These are phyloP conservation scores for Teunomyces stri DNA, from an alignment of 805 yeast species.

Conservation along the genomic window DNA sequence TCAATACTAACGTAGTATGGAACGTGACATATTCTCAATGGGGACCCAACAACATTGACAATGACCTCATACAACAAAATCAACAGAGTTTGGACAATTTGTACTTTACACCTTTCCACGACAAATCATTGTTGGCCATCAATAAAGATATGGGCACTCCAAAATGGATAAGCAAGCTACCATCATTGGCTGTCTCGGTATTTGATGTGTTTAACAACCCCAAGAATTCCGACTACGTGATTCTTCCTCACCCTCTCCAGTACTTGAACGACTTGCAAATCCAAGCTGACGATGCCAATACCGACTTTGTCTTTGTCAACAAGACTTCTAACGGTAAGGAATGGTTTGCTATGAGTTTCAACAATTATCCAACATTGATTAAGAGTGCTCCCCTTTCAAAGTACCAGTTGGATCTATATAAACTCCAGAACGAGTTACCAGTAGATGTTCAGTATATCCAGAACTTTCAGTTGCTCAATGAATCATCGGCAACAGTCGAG, in stretches of 20 bases:
- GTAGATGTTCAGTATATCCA: conserved; percentile 16
- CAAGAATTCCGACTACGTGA: conserved; percentile 36
- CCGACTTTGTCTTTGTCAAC: conserved; percentile 57
- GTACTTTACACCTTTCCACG: conserved; percentile 82
- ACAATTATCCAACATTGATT: conserved; percentile 76
- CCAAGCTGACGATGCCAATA: conserved; percentile 17
- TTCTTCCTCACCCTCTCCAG: conserved; percentile 69
- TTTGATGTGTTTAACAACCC: conserved; percentile 63
- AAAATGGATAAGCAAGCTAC: conserved; percentile 73
- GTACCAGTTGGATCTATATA: conserved; percentile 45
- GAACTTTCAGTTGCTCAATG: conserved; percentile 15
- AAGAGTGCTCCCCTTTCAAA: conserved; percentile 74
- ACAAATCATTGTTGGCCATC: conserved; percentile 72
- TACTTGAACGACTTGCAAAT: conserved; percentile 33
- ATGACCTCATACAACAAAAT: conserved; percentile 47
- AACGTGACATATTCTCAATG: conserved; percentile 83
- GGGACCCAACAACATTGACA: conserved; percentile 88
- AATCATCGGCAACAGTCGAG: conserved; percentile 21
- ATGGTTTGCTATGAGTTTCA: conserved; percentile 86
- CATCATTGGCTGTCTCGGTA: conserved; percentile 69
- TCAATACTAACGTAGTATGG: conserved; percentile 62
- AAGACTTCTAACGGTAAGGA: conserved; percentile 60
- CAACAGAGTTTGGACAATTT: conserved; percentile 65
- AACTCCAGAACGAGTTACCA: conserved; percentile 17
- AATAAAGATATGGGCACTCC: conserved; percentile 68